Percentiles rank a stretch among this genome's conserved stretches.
Conservation (phyloP, 176 grass and related monocot genomes). For the Avena sativa region DNA sequence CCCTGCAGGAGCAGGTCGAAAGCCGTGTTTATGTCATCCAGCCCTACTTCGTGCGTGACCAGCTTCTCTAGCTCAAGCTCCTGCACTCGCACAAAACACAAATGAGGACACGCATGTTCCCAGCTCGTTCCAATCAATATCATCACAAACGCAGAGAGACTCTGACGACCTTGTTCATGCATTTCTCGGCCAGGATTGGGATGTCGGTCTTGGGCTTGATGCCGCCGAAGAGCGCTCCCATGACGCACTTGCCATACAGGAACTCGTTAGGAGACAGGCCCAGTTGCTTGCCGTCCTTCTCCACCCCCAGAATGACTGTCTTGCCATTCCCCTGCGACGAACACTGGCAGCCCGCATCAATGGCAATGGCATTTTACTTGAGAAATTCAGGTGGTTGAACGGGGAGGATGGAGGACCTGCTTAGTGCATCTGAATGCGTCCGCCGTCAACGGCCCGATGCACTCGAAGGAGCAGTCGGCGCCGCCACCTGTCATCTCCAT, state of each 20-base stretch:
- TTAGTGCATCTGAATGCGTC: slow-evolving; percentile 68
- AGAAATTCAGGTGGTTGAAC: not conserved
- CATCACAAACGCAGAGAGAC: not conserved
- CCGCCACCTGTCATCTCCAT: slow-evolving; percentile 63
- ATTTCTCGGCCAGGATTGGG: slow-evolving; percentile 69
- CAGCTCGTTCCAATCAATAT: not conserved
- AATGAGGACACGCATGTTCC: not conserved
- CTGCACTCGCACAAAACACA: slow-evolving; percentile 35
- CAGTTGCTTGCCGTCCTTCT: slow-evolving; percentile 46
- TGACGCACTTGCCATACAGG: slow-evolving; percentile 63
- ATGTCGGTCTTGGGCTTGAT: slow-evolving; percentile 79
- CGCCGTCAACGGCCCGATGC: slow-evolving; percentile 67
- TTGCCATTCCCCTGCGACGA: slow-evolving; percentile 63
- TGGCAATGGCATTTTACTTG: not conserved
- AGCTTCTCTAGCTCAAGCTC: slow-evolving; percentile 71
- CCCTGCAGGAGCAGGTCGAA: slow-evolving; percentile 72
- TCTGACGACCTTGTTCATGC: slow-evolving; percentile 58
- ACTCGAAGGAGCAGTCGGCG: slow-evolving; percentile 78
- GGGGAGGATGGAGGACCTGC: slow-evolving; percentile 27
- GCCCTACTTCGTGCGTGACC: slow-evolving; percentile 65
- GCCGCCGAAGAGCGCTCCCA: slow-evolving; percentile 66
- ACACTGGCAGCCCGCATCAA: not conserved
- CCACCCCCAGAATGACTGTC: slow-evolving; percentile 63
- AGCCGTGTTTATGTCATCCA: slow-evolving; percentile 74
- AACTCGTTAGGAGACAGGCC: slow-evolving; percentile 48